A percentile compares a stretch with the other conserved stretches of the same genome.
These are phyloP conservation scores for Chlamydomonas asymmetrica DNA, from an alignment of 139 green algal genomes.

Conservation along the genomic window DNA sequence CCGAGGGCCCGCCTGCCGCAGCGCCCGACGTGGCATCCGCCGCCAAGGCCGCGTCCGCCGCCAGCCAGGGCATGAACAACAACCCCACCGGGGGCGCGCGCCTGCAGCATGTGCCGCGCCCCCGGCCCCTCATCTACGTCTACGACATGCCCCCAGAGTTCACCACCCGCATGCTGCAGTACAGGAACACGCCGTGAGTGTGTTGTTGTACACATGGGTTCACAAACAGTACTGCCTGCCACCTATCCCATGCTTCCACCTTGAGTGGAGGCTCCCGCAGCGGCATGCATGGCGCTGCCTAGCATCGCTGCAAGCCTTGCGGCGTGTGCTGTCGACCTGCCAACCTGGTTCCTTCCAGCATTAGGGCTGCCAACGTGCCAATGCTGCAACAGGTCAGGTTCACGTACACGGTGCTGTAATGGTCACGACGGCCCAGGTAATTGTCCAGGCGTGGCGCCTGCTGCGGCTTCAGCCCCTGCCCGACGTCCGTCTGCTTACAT, in stretches of 20 bases:
- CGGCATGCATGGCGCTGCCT: not conserved
- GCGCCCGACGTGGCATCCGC: too few species aligned
- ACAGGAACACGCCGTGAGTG: conserved; percentile 15
- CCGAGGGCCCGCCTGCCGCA: too few species aligned
- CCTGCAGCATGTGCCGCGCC: too few species aligned
- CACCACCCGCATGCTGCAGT: conserved; percentile 52
- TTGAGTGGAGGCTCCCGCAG: not conserved
- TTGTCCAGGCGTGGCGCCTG: not conserved
- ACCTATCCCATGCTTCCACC: too few species aligned
- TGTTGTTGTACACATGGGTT: not conserved
- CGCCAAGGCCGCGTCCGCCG: too few species aligned
- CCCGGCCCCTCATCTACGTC: conserved; percentile 36
- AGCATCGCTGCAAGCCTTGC: not conserved
- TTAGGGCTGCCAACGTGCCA: too few species aligned
- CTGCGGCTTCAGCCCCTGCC: not conserved
- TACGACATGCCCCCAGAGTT: conserved; percentile 27
- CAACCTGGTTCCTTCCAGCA: too few species aligned
- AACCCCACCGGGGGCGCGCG: too few species aligned
- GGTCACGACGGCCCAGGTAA: not conserved
- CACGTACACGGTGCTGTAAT: not conserved
- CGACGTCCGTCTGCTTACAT: not conserved
- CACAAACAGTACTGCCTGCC: not conserved
- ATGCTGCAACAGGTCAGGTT: not conserved
- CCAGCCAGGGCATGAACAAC: too few species aligned
- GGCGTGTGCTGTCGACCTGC: too few species aligned